A percentile compares a stretch with the other conserved stretches of the same genome.
Evolutionary conservation across 2,329 filamentous ascomycete genomes (phyloP).

Genomic region (Neofusicoccum ribis): DNA sequence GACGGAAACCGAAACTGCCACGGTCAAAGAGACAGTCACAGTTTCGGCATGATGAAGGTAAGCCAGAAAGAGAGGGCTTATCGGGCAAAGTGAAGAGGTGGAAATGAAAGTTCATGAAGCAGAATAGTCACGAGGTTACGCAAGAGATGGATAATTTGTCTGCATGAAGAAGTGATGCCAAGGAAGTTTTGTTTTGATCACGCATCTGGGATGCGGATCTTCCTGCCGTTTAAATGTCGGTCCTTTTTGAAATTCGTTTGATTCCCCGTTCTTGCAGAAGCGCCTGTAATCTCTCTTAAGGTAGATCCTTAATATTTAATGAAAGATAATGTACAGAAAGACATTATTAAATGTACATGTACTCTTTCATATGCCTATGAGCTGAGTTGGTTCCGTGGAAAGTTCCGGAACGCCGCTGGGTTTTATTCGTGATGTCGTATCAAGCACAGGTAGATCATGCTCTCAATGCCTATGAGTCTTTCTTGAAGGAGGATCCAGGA

Average conservation of each 20-base stretch:
- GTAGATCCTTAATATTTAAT: conserved; percentile 18
- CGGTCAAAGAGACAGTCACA: conserved; percentile 6
- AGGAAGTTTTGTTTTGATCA: not conserved
- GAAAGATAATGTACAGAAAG: conserved; percentile 4
- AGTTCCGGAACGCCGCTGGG: not conserved
- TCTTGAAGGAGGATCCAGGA: not conserved
- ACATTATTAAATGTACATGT: not conserved
- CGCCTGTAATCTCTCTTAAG: conserved; percentile 9
- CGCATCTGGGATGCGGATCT: conserved; percentile 15
- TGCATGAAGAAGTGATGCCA: conserved; percentile 1
- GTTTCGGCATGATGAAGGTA: not conserved
- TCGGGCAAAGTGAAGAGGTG: not conserved
- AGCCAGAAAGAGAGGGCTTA: not conserved
- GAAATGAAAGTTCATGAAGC: not conserved
- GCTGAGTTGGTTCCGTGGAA: not conserved
- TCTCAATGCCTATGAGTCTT: not conserved
- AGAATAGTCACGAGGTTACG: conserved; percentile 8
- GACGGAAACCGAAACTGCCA: conserved; percentile 17
- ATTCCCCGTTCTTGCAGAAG: not conserved
- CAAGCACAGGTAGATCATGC: not conserved
- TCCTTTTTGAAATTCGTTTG: not conserved
- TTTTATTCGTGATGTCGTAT: not conserved
- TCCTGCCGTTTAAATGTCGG: not conserved
- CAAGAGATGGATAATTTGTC: conserved; percentile 14
- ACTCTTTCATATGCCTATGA: not conserved